A percentile compares a stretch with the other conserved stretches of the same genome.
Conservation (phyloP, 371 early-diverging fungal genomes). For the Mucor circinelloides region DNA sequence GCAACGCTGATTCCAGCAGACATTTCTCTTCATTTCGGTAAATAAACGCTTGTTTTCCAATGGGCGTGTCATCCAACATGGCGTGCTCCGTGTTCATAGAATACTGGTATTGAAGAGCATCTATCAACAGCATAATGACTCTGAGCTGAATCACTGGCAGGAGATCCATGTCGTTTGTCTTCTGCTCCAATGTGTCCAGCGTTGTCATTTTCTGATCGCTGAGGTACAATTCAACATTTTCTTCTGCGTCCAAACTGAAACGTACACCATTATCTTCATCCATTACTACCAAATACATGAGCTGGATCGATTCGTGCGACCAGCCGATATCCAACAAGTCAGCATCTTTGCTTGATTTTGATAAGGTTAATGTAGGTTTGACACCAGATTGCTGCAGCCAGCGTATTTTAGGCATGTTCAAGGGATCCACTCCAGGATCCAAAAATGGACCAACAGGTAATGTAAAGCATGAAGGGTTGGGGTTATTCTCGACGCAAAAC, state of each 20-base stretch:
- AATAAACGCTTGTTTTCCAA: constrained; percentile 3
- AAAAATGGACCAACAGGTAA: constrained; percentile 25
- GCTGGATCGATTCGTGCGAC: constrained; percentile 14
- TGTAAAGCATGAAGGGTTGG: constrained; percentile 18
- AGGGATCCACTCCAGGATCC: constrained; percentile 4
- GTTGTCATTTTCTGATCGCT: background rate
- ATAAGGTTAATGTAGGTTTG: constrained; percentile 19
- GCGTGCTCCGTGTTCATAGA: background rate
- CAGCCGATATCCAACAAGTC: constrained; percentile 14
- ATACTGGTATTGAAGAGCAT: constrained; percentile 26
- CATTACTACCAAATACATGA: constrained; percentile 34
- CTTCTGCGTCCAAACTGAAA: background rate
- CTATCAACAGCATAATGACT: constrained; percentile 22
- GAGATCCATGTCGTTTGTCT: background rate
- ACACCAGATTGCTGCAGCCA: constrained; percentile 20
- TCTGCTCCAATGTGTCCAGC: constrained; percentile 6
- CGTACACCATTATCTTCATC: constrained; percentile 26
- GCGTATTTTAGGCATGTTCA: constrained; percentile 10
- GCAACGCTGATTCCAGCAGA: background rate
- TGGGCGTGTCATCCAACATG: background rate
- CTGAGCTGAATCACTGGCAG: constrained; percentile 30
- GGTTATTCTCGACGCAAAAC: constrained; percentile 47
- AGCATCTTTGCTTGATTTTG: background rate
- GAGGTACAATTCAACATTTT: background rate
- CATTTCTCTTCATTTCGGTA: constrained; percentile 17